Evolutionary conservation across 768 basidiomycete species (phyloP).

Genomic region (Collybia sordida): DNA sequence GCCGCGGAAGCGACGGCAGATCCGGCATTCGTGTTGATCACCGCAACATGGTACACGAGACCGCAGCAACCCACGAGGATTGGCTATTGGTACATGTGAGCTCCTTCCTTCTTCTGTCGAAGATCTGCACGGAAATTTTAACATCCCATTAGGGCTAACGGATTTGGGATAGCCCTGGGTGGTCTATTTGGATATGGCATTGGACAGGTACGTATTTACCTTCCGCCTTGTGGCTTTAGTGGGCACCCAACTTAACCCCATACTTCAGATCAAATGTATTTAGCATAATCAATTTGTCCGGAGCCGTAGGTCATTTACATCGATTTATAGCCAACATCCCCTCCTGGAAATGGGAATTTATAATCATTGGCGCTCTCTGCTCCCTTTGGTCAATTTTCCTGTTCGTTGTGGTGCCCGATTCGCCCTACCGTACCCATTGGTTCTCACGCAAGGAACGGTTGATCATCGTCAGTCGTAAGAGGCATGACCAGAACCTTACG

Average conservation of each 20-base stretch:
- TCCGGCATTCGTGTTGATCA: conserved; percentile 32
- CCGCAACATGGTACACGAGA: conserved; percentile 36
- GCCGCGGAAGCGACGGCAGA: conserved; percentile 29
- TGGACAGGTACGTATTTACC: conserved; percentile 16
- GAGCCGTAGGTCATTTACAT: conserved; percentile 6
- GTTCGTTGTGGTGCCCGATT: conserved; percentile 31
- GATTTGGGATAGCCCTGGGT: conserved; percentile 38
- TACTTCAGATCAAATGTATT: too few species aligned
- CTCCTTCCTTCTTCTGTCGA: too few species aligned
- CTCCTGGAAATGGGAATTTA: conserved; percentile 17
- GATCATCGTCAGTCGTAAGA: conserved; percentile 32
- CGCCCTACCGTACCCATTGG: conserved; percentile 28
- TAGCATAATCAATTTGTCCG: too few species aligned
- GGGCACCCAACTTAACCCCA: neutral
- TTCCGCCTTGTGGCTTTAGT: conserved; percentile 3
- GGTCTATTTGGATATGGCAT: conserved; percentile 35
- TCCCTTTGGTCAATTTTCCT: conserved; percentile 26
- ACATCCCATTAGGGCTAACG: conserved; percentile 26
- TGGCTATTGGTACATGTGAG: conserved; percentile 9
- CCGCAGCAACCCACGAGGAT: conserved; percentile 38
- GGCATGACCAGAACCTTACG: conserved; percentile 23
- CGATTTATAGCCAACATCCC: neutral
- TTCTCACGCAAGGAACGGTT: conserved; percentile 29
- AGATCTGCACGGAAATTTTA: too few species aligned
- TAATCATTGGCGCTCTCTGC: conserved; percentile 32